Percentiles rank a stretch among this genome's conserved stretches.
Conservation (phyloP, 2,329 filamentous ascomycete species). For the Colletotrichum destructivum region DNA sequence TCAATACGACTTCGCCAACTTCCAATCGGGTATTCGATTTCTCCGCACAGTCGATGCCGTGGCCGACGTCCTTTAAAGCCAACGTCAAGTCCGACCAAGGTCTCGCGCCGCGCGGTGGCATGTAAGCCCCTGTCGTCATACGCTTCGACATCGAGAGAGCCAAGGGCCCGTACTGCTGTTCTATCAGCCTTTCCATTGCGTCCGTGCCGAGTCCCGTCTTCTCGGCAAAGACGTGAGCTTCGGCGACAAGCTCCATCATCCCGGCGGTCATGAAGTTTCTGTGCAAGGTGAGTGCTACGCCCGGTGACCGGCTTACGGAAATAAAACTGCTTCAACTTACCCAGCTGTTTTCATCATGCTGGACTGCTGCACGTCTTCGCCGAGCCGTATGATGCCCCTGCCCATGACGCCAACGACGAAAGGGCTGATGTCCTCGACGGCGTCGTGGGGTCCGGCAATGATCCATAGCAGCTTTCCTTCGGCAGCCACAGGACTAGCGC, state of each 20-base stretch:
- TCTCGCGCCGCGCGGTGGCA: constrained; percentile 51
- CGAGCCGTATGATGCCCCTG: constrained; percentile 59
- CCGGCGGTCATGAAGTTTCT: constrained; percentile 66
- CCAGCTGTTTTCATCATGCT: constrained; percentile 64
- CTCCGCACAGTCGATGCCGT: constrained; percentile 61
- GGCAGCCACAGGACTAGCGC: constrained; percentile 64
- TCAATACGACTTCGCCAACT: constrained; percentile 60
- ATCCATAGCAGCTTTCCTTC: constrained; percentile 63
- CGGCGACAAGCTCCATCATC: constrained; percentile 64
- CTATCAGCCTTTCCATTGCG: constrained; percentile 60
- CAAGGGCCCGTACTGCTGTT: constrained; percentile 56
- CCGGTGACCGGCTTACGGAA: background rate
- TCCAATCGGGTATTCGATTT: constrained; percentile 56
- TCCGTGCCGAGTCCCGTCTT: constrained; percentile 58
- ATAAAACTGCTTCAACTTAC: constrained; percentile 45
- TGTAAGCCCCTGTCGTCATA: constrained; percentile 56
- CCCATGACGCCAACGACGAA: constrained; percentile 60
- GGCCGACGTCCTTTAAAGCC: constrained; percentile 67
- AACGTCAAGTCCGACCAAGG: constrained; percentile 65
- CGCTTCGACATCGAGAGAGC: constrained; percentile 55
- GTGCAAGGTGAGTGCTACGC: rapidly evolving
- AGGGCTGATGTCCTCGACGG: constrained; percentile 54
- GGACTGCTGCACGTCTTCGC: constrained; percentile 59
- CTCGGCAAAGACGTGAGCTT: constrained; percentile 65
- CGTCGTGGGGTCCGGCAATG: constrained; percentile 57